Conservation (phyloP, 1,284 basidiomycete genomes). For the Ustilago trichophora region DNA sequence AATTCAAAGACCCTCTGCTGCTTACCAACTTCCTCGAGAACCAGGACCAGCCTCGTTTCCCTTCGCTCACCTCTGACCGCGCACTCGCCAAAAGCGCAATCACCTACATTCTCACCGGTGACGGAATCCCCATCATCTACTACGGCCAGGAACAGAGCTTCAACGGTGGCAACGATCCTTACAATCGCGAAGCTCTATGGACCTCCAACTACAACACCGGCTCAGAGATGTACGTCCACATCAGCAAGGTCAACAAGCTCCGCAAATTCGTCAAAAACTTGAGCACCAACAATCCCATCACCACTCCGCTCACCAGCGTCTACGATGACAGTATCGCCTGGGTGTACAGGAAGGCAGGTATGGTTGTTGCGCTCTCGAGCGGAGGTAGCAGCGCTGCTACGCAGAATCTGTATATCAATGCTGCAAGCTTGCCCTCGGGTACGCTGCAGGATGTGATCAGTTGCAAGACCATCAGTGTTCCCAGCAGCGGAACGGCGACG, state of each 20-base stretch:
- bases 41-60: conserved; percentile 78
- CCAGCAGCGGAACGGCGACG: conserved; percentile 68
- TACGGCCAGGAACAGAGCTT: conserved; percentile 73
- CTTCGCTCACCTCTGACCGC: conserved; percentile 36
- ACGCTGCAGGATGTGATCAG: conserved; percentile 74
- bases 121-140: conserved; percentile 73
- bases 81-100: conserved; percentile 68
- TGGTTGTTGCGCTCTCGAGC: conserved; percentile 77
- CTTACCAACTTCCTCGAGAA: conserved; percentile 86
- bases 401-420: conserved; percentile 58
- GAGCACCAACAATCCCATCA: conserved; percentile 70
- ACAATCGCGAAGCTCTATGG: conserved; percentile 23
- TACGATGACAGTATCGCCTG: conserved; percentile 68
- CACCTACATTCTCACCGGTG: conserved; percentile 68
- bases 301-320: conserved; percentile 69
- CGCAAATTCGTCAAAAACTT: conserved; percentile 71
- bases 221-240: conserved; percentile 69
- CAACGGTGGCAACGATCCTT: conserved; percentile 67
- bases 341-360: conserved; percentile 74
- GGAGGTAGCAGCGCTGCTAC: conserved; percentile 70
- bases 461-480: conserved; percentile 70
- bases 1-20: conserved; percentile 69
- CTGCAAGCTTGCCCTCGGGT: conserved; percentile 67
- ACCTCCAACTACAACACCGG: conserved; percentile 36
- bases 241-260: conserved; percentile 73